Evolutionary conservation across 805 yeast genomes (phyloP).

Genomic region (Wickerhamiella allomyrinae): DNA sequence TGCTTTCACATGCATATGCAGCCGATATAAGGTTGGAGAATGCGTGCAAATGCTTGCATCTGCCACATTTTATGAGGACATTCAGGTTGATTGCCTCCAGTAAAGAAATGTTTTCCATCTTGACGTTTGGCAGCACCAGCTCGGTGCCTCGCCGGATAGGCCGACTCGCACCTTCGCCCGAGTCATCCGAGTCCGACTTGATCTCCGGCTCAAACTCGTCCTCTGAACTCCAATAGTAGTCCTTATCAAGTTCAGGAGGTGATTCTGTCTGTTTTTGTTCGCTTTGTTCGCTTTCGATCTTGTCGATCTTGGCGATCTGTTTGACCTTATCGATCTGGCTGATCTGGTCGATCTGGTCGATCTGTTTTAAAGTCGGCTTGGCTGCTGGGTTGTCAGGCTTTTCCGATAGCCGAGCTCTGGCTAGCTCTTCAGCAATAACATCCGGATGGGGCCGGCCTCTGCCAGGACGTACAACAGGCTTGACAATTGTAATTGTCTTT

Average conservation of each 20-base stretch:
- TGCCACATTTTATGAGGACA: conserved; percentile 25
- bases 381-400: no score
- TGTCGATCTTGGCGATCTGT: no score
- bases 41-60: conserved; percentile 27
- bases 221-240: neutral
- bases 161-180: neutral
- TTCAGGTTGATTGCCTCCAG: conserved; percentile 24
- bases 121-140: conserved; percentile 22
- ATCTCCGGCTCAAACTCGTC: conserved; percentile 4
- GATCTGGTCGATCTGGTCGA: no score
- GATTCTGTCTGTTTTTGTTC: no score
- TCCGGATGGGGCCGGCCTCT: neutral
- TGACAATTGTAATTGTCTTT: conserved; percentile 48
- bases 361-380: no score
- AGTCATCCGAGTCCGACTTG: conserved; percentile 4
- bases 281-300: no score
- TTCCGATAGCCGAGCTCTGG: no score
- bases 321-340: no score
- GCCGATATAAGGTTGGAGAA: conserved; percentile 23
- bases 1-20: conserved; percentile 23
- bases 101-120: conserved; percentile 23
- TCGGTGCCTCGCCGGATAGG: conserved; percentile 22
- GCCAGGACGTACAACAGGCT: conserved; percentile 9
- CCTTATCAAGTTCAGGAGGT: neutral
- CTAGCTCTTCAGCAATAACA: neutral